Conservation (phyloP, 495 filamentous ascomycete species). For the Aspergillus panamensis region DNA sequence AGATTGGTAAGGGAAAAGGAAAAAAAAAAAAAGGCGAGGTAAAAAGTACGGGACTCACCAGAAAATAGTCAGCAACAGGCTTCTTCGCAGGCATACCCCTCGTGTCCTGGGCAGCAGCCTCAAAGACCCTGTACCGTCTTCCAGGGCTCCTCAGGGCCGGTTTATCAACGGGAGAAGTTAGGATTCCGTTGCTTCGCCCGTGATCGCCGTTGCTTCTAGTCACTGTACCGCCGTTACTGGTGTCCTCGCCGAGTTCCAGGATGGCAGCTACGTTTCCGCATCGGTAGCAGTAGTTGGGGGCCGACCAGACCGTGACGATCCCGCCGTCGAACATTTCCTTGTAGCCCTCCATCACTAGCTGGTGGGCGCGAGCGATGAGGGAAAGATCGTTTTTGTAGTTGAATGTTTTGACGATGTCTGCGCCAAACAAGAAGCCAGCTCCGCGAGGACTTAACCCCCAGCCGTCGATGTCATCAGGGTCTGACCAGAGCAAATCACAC, state of each 20-base stretch:
- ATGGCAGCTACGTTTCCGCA: slow-evolving; percentile 97
- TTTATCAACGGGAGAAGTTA: slow-evolving; percentile 31
- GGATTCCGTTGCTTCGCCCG: slow-evolving; percentile 51
- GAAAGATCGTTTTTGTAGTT: slow-evolving; percentile 90
- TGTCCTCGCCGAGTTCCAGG: slow-evolving; percentile 86
- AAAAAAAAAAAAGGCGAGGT: slow-evolving; percentile 3
- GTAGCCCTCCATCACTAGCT: slow-evolving; percentile 98
- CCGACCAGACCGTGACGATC: slow-evolving; percentile 96
- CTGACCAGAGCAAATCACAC: slow-evolving; percentile 97
- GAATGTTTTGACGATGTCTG: slow-evolving; percentile 93
- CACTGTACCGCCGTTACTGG: slow-evolving; percentile 68
- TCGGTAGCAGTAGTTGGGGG: slow-evolving; percentile 97
- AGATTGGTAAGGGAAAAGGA: neutral
- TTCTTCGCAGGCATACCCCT: slow-evolving; percentile 99
- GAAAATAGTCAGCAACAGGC: slow-evolving; percentile 94
- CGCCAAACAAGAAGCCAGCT: slow-evolving; percentile 93
- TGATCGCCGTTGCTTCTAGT: slow-evolving; percentile 78
- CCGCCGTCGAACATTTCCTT: slow-evolving; percentile 97
- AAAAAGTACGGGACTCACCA: slow-evolving; percentile 43
- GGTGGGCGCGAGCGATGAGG: slow-evolving; percentile 90
- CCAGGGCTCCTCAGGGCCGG: slow-evolving; percentile 65
- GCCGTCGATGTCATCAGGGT: slow-evolving; percentile 97
- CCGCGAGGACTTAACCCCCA: slow-evolving; percentile 95
- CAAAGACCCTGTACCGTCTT: slow-evolving; percentile 90
- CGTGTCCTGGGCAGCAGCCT: slow-evolving; percentile 93